Evolutionary conservation across 2,329 filamentous ascomycete species (phyloP), one percentile per base, ranked within the genome.

Genomic region (Graphiopsis chlorocephala): DNA sequence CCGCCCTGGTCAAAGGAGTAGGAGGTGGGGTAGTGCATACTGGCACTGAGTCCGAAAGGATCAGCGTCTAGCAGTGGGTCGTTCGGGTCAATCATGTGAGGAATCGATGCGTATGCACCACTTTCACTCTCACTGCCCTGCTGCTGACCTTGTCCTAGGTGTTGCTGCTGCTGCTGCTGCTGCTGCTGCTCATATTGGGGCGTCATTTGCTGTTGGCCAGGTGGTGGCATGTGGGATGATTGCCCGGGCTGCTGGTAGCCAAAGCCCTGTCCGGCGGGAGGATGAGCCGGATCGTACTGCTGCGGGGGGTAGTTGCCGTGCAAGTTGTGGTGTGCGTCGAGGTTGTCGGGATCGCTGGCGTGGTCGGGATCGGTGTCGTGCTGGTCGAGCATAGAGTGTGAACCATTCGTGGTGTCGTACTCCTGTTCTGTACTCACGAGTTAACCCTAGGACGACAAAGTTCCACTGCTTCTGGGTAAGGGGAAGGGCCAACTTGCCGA

Each of bases 61-160:
- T 97, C 93, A 78, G 93, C 92, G 75, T 97, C 93, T 57, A 96
- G 82, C 79, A 93, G 91, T 20, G 93, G 90, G 73, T 97, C 93
- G 74, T 92, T 96, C 15, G 87, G 84, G 69, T 89, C 87, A 72
- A 90, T 85, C 42, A 88, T 81, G 62, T 82, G 79, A 15, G 62
- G 62, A 38, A 64, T 58, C 11, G 62, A 58, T 28, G 53, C 55
- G 12, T 58, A 64, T 29, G 62, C 62, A 17, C 38, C 15, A 31
- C 53, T 59, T 74, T 74, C 60, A 33, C 62, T 29, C 23, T 53
- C 63, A 26, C 48, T 47, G 14, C 47, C 28, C 53, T 38, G 56
- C 31, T 62, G 63, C 35, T 64, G 55, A 42, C 42, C 45, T 25
- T 53, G 48, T 3, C 2, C 3, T 15, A 60, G 29, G 29, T 66